Evolutionary conservation across 148 eudicot species (phyloP).

Genomic region (Nepenthes gracilis): DNA sequence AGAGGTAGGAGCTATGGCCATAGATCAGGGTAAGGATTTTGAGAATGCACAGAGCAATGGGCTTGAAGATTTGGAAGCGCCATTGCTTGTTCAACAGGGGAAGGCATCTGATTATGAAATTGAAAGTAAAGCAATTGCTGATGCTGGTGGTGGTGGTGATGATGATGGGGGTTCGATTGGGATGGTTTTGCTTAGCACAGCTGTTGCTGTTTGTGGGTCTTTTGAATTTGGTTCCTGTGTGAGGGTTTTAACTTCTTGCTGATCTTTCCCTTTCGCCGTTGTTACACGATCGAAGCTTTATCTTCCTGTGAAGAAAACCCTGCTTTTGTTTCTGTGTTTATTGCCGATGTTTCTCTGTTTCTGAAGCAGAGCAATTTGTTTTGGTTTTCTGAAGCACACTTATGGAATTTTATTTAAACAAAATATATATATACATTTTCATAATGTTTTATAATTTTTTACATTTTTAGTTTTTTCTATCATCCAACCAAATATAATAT

Average conservation of each 20-base stretch:
- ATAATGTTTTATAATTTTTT: too few species aligned
- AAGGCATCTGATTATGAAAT: conserved; percentile 11
- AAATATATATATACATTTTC: too few species aligned
- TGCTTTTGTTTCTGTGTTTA: too few species aligned
- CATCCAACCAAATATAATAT: too few species aligned
- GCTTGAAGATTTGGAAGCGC: conserved; percentile 33
- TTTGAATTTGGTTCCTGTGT: conserved; percentile 76
- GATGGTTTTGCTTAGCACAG: conserved; percentile 57
- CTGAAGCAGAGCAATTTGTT: too few species aligned
- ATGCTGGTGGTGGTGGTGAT: not conserved
- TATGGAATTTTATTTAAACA: too few species aligned
- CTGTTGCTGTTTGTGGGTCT: conserved; percentile 73
- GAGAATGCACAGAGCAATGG: conserved; percentile 23
- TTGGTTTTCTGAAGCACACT: too few species aligned
- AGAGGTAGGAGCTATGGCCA: conserved; percentile 28
- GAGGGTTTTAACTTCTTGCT: conserved; percentile 17
- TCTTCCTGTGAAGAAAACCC: too few species aligned
- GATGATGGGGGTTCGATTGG: conserved; percentile 26
- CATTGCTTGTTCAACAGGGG: conserved; percentile 21
- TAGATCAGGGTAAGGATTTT: conserved; percentile 27
- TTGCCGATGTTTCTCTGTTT: too few species aligned
- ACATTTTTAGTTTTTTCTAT: too few species aligned
- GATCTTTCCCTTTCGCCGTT: too few species aligned
- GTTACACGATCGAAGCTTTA: too few species aligned
- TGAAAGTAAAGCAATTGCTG: conserved; percentile 6